Base-by-base conservation (phyloP, 2,329 filamentous ascomycete species). In the Fusarium sp. region DNA sequence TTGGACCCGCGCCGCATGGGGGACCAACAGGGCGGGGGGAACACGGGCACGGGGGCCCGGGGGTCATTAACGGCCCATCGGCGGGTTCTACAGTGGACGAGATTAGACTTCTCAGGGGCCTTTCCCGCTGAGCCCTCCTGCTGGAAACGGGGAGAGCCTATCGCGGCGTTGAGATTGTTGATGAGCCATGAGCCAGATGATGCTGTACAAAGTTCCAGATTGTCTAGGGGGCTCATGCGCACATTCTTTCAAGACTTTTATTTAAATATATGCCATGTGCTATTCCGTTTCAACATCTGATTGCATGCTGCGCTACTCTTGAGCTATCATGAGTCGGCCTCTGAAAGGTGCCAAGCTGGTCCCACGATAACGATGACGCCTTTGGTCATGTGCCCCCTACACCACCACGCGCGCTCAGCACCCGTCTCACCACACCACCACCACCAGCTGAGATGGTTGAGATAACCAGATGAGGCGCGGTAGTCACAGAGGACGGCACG, bases 331-430 rank as follows among this genome's bases (percentile, higher is more conserved):
- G 57, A 56, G 63, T 64, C 54, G 35, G 41, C 25, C 41, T 43
- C 41, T 30, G n/a, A 34, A 64, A 52, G 18, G 41, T 57, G 58
- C 48, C 58, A 54, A 64, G 65, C 27, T 60, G n/a, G 34, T 48
- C 58, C 64, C 59, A 25, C 63, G 27, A 74, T 52, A 41, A 70
- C 54, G 32, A 69, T 78, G 70, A 72, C 74, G 66, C 74, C 50
- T 68, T 54, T 16, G 59, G 68, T 78, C 76, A 78, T 78, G 76
- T 78, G 76, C 66, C 43, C 41, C 45, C 43, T 8, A 60, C 68
- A 58, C 72, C 76, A 63, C 71, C 75, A 70, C 70, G 65, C 64
- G 69, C 72, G 57, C 50, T 30, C 62, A 68, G 48, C 50, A 54
- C 30, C 34, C 48, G 48, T 67, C 67, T 76, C 57, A 72, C 68